These are phyloP conservation scores for Hypocrella siamensis DNA, from an alignment of 2,329 filamentous ascomycete species.

Conservation along the genomic window DNA sequence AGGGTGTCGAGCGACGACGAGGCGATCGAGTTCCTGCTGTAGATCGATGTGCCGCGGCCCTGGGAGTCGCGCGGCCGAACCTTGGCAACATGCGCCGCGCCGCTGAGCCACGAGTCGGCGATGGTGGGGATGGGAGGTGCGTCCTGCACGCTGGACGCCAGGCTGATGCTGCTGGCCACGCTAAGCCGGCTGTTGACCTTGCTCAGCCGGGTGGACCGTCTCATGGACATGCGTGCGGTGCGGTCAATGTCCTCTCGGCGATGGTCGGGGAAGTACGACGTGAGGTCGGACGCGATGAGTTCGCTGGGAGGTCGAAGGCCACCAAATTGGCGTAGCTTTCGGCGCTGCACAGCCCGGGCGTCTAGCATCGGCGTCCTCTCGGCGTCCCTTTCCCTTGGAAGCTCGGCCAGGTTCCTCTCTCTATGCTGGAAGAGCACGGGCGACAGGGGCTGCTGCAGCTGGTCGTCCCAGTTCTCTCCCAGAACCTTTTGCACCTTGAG, in stretches of 20 bases:
- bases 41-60: constrained; percentile 20
- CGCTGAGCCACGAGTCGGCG: constrained; percentile 76
- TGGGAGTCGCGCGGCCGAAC: constrained; percentile 30
- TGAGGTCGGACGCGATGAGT: constrained; percentile 89
- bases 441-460: constrained; percentile 70
- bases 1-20: constrained; percentile 81
- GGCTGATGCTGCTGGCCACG: constrained; percentile 84
- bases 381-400: constrained; percentile 42
- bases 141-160: constrained; percentile 81
- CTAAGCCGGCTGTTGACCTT: constrained; percentile 86
- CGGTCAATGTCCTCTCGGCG: constrained; percentile 88
- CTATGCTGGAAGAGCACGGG: constrained; percentile 59
- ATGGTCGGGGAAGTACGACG: constrained; percentile 94
- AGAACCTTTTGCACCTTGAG: constrained; percentile 79
- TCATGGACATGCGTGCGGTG: constrained; percentile 82
- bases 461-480: constrained; percentile 72
- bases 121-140: constrained; percentile 92
- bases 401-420: constrained; percentile 42
- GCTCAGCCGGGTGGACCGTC: constrained; percentile 79
- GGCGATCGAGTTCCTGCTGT: constrained; percentile 72
- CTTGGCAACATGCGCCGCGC: constrained; percentile 21
- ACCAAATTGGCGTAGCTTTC: constrained; percentile 66
- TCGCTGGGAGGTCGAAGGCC: constrained; percentile 89
- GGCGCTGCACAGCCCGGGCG: constrained; percentile 23
- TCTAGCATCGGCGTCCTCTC: constrained; percentile 35